phyloP scores from a whole-genome alignment of 1,284 basidiomycete genomes.

The Apiotrichum porosum region DNA sequence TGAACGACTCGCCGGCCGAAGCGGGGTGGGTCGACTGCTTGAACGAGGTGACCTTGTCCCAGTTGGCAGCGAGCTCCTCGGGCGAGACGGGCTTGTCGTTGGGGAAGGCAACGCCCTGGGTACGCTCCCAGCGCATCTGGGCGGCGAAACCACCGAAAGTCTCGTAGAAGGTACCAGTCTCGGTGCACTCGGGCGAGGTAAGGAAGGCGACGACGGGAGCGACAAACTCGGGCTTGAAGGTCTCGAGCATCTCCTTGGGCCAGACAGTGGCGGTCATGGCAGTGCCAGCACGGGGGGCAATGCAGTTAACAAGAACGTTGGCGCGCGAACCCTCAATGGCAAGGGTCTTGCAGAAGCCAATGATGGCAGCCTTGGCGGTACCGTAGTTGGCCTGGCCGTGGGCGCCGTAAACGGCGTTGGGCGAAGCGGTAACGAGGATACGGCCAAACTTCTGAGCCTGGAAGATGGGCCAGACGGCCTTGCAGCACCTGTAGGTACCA shows the following conservation, averaged over 20 bases:
- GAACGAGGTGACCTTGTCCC: constrained; percentile 76
- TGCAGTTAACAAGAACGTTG: constrained; percentile 79
- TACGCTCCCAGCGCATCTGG: constrained; percentile 87
- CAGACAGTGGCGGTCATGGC: constrained; percentile 86
- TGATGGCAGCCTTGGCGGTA: constrained; percentile 89
- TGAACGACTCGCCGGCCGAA: constrained; percentile 65
- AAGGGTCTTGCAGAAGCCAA: constrained; percentile 82
- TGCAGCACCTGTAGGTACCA: constrained; percentile 69
- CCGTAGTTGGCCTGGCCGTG: constrained; percentile 85
- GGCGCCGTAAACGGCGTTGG: constrained; percentile 91
- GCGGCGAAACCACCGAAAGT: constrained; percentile 89
- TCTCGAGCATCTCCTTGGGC: constrained; percentile 86
- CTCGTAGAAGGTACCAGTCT: constrained; percentile 78
- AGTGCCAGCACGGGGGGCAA: constrained; percentile 85
- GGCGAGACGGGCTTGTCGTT: constrained; percentile 67
- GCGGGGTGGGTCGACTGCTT: constrained; percentile 74
- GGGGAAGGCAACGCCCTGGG: constrained; percentile 72
- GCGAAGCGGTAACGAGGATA: constrained; percentile 88
- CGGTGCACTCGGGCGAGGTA: constrained; percentile 70
- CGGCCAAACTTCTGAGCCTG: constrained; percentile 95
- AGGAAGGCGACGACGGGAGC: constrained; percentile 89
- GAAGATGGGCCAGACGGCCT: constrained; percentile 96
- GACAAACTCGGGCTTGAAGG: constrained; percentile 73
- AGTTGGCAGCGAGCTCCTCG: constrained; percentile 72
- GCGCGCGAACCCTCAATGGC: constrained; percentile 91